phyloP scores from a whole-genome alignment of 129 eudicot species.

The Mikania micrantha region DNA sequence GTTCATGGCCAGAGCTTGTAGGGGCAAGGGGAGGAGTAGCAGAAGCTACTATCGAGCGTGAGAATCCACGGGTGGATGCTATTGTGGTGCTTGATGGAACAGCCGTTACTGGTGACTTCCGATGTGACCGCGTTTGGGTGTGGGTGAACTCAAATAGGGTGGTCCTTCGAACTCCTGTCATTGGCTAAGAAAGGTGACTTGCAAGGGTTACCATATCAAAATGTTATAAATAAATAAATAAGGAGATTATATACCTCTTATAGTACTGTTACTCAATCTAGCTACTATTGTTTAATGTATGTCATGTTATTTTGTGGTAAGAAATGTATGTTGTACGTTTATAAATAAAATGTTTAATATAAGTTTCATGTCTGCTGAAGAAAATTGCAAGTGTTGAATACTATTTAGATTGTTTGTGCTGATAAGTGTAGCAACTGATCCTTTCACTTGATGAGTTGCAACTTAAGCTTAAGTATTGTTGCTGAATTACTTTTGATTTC shows the following conservation, averaged over 20 bases:
- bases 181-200: background rate
- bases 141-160: conserved; percentile 30
- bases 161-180: conserved; percentile 34
- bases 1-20: conserved; percentile 56
- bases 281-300: no score
- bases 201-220: background rate
- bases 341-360: no score
- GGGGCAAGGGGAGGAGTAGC: conserved; percentile 27
- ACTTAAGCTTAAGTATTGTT: no score
- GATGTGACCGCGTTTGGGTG: conserved; percentile 61
- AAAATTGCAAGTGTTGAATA: no score
- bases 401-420: no score
- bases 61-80: conserved; percentile 39
- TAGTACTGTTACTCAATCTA: background rate
- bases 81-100: conserved; percentile 35
- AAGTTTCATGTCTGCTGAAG: no score
- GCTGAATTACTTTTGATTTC: no score
- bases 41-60: conserved; percentile 30
- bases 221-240: no score
- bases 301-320: no score
- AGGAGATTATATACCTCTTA: background rate
- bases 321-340: background rate
- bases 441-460: no score
- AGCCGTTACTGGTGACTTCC: conserved; percentile 18
- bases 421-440: no score